A percentile compares a stretch with the other conserved stretches of the same genome.
phyloP scores from a whole-genome alignment of 331 rosid species.

The Prunus yedoensis region DNA sequence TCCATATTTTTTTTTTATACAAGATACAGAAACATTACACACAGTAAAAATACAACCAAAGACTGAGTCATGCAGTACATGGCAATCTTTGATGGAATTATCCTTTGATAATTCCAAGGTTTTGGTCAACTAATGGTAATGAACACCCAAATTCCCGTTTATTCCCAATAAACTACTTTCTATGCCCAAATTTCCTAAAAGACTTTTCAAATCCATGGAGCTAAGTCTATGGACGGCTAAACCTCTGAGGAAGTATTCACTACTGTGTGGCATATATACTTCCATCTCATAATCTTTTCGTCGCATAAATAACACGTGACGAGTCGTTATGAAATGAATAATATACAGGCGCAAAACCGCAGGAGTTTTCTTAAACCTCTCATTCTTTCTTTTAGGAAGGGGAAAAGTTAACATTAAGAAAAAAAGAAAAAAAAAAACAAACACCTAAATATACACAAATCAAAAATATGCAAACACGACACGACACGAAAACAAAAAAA shows the following conservation, averaged over 20 bases:
- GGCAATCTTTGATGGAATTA: background rate
- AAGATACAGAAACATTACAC: background rate
- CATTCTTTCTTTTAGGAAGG: background rate
- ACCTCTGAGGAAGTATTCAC: background rate
- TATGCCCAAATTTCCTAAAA: background rate
- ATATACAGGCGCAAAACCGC: rapidly evolving
- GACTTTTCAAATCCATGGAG: background rate
- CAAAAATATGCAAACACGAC: background rate
- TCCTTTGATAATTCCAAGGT: background rate
- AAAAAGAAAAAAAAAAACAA: background rate
- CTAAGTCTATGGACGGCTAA: background rate
- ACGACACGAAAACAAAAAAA: too few relatives aligned
- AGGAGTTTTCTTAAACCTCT: background rate
- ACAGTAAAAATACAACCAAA: background rate
- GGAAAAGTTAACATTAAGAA: background rate
- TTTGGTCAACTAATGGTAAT: background rate
- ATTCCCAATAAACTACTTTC: background rate
- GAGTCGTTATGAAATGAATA: background rate
- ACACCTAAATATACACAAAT: background rate
- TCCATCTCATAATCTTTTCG: background rate
- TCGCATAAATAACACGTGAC: background rate
- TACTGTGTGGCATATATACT: background rate
- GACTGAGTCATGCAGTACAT: background rate
- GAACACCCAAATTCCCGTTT: too few relatives aligned
- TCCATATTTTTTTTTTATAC: background rate